phyloP scores from a whole-genome alignment of 2,329 filamentous ascomycete species.

The Proliferodiscus dingleyae region DNA sequence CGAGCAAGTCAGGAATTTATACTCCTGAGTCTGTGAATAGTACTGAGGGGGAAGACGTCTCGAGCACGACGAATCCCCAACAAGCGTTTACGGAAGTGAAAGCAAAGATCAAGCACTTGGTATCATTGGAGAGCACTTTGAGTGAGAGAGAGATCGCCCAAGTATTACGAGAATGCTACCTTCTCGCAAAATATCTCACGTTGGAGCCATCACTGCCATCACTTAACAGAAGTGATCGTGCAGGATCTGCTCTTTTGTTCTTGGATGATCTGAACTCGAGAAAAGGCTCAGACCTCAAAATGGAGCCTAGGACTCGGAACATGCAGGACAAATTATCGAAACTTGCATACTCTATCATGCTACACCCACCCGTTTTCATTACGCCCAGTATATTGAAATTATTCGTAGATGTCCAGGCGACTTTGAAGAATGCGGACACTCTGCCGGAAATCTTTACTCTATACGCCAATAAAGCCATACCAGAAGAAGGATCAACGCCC shows the following conservation, averaged over 20 bases:
- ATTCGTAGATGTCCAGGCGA: conserved; percentile 73
- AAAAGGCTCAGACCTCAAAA: conserved; percentile 6
- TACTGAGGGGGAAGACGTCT: neutral
- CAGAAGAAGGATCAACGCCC: conserved; percentile 53
- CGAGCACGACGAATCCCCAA: conserved; percentile 19
- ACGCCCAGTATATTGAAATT: conserved; percentile 64
- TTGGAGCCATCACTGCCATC: conserved; percentile 16
- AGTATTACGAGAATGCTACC: conserved; percentile 21
- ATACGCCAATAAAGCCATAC: conserved; percentile 77
- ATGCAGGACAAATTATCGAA: conserved; percentile 48
- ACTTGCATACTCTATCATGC: conserved; percentile 64
- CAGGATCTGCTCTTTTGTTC: conserved; percentile 51
- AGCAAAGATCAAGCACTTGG: conserved; percentile 17
- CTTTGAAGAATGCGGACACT: conserved; percentile 67
- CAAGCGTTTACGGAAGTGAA: conserved; percentile 19
- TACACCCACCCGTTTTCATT: conserved; percentile 74
- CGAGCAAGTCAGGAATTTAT: neutral
- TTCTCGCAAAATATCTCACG: conserved; percentile 21
- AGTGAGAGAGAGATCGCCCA: conserved; percentile 21
- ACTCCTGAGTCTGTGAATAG: neutral
- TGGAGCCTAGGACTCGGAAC: conserved; percentile 9
- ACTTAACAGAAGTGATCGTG: conserved; percentile 26
- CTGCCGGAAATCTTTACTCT: conserved; percentile 76
- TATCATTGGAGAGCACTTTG: conserved; percentile 17
- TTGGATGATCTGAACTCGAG: conserved; percentile 31